phyloP scores from a whole-genome alignment of 2,329 filamentous ascomycete species.

The Stagonosporopsis vannaccii region DNA sequence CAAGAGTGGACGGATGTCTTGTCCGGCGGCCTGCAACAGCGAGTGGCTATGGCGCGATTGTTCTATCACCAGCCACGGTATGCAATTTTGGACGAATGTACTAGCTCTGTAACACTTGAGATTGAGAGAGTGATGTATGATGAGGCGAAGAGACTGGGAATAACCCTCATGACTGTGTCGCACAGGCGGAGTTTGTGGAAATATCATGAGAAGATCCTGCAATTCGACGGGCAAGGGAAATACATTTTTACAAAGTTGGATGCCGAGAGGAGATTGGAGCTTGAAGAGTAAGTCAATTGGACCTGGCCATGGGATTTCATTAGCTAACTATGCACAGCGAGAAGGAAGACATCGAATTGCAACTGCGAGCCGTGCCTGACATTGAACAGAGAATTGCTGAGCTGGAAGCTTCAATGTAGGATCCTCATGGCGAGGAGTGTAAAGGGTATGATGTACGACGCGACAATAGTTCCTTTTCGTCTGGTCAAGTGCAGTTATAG shows the following conservation, averaged over 20 bases:
- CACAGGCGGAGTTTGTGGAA: conserved; percentile 94
- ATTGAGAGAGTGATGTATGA: conserved; percentile 98
- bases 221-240: conserved; percentile 94
- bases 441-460: not conserved
- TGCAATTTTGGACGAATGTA: conserved; percentile 97
- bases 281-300: conserved; percentile 74
- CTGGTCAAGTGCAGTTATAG: not conserved
- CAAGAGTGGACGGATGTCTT: conserved; percentile 97
- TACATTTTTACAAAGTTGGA: conserved; percentile 91
- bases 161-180: conserved; percentile 96
- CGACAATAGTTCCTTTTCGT: not conserved
- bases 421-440: not conserved
- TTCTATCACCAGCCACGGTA: conserved; percentile 95
- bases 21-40: conserved; percentile 90
- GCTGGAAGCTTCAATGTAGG: conserved; percentile 58
- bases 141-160: conserved; percentile 86
- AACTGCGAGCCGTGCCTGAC: conserved; percentile 85
- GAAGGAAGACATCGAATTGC: conserved; percentile 89
- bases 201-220: conserved; percentile 91
- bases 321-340: conserved; percentile 61
- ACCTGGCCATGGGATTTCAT: not conserved
- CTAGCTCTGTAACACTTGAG: conserved; percentile 91
- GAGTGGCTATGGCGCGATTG: conserved; percentile 92
- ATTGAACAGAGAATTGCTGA: conserved; percentile 85
- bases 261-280: conserved; percentile 79